phyloP scores from a whole-genome alignment of 2,329 filamentous ascomycete genomes.

The Herpotrichia juniperi region DNA sequence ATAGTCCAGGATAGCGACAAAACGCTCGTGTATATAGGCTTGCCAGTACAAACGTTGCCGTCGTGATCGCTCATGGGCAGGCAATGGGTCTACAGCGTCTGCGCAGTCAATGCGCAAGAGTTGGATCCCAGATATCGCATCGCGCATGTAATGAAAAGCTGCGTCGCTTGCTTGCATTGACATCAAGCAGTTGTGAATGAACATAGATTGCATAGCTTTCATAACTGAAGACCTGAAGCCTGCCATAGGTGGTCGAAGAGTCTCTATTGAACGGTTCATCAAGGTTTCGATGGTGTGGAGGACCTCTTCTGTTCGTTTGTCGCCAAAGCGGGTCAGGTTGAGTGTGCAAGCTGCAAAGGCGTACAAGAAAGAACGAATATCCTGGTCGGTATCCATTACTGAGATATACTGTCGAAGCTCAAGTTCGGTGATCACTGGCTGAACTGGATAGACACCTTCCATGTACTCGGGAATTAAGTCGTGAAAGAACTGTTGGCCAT shows the following conservation, averaged over 20 bases:
- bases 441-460: constrained; percentile 54
- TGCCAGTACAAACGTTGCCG: constrained; percentile 62
- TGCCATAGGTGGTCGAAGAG: constrained; percentile 44
- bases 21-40: constrained; percentile 63
- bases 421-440: constrained; percentile 52
- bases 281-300: constrained; percentile 39
- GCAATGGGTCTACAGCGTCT: constrained; percentile 38
- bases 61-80: constrained; percentile 46
- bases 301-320: constrained; percentile 39
- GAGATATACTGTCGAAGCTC: constrained; percentile 46
- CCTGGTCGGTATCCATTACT: constrained; percentile 47
- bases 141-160: constrained; percentile 58
- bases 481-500: constrained; percentile 45
- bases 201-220: constrained; percentile 58
- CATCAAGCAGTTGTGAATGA: constrained; percentile 60
- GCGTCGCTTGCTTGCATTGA: constrained; percentile 55
- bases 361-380: constrained; percentile 51
- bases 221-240: constrained; percentile 52
- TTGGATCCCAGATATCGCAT: constrained; percentile 52
- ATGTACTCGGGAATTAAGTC: constrained; percentile 54
- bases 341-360: constrained; percentile 55
- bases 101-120: constrained; percentile 49
- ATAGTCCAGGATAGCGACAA: constrained; percentile 59
- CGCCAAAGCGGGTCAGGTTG: constrained; percentile 47
- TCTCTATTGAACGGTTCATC: constrained; percentile 43